These are phyloP conservation scores for Decorospora gaudefroyi DNA, from an alignment of 2,329 filamentous ascomycete species.

Conservation along the genomic window DNA sequence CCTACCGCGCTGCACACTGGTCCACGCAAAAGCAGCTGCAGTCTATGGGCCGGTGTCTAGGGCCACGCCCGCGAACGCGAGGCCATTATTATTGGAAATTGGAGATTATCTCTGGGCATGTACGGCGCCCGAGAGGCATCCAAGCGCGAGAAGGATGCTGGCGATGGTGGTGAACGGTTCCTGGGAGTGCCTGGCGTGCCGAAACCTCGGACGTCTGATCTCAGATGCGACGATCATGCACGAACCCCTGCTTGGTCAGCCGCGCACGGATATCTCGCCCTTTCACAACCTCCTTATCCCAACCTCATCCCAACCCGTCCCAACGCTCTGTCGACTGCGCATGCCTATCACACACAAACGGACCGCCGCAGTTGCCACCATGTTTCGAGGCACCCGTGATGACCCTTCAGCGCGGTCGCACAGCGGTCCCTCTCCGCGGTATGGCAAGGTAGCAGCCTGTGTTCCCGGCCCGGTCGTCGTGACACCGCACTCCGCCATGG, in stretches of 20 bases:
- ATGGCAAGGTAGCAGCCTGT: slow-evolving; percentile 44
- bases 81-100: neutral
- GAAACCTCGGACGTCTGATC: slow-evolving; percentile 28
- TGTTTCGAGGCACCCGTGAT: slow-evolving; percentile 20
- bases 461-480: slow-evolving; percentile 37
- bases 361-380: slow-evolving; percentile 10
- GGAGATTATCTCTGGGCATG: neutral
- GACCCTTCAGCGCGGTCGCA: slow-evolving; percentile 24
- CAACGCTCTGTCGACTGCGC: too few species aligned
- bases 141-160: neutral
- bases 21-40: too few species aligned
- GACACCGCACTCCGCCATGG: slow-evolving; percentile 34
- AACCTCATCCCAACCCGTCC: slow-evolving; percentile 5
- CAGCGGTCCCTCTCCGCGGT: slow-evolving; percentile 25
- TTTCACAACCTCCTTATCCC: slow-evolving; percentile 6
- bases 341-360: slow-evolving; percentile 11
- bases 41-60: too few species aligned
- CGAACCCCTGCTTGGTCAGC: slow-evolving; percentile 17
- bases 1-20: slow-evolving; percentile 3
- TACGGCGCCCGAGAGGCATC: slow-evolving; percentile 6
- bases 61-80: neutral
- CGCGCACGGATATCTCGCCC: slow-evolving; percentile 10
- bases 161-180: slow-evolving; percentile 9
- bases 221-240: slow-evolving; percentile 21
- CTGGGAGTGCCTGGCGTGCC: slow-evolving; percentile 11